Percentiles rank a stretch among this genome's conserved stretches.
phyloP scores from a whole-genome alignment of 768 basidiomycete species.

The Gymnopilus junonius region DNA sequence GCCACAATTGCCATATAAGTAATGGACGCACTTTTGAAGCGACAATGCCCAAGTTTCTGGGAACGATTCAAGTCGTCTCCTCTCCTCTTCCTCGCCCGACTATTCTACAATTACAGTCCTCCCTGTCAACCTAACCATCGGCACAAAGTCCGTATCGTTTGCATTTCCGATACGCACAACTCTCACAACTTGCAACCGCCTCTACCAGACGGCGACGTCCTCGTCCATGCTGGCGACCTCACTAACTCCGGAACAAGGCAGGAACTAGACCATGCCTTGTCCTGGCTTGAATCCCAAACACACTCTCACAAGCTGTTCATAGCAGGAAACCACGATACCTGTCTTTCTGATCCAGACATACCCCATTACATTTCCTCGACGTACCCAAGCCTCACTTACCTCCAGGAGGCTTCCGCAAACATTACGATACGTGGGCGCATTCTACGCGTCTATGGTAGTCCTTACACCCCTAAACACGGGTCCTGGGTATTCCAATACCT shows the following conservation, averaged over 20 bases:
- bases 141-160: slow-evolving; percentile 4
- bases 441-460: slow-evolving; percentile 42
- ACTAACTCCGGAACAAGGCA: not conserved
- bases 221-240: slow-evolving; percentile 3
- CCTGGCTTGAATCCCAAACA: slow-evolving; percentile 32
- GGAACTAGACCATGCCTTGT: not conserved
- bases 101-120: too few species aligned
- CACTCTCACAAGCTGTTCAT: slow-evolving; percentile 46
- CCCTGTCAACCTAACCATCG: too few species aligned
- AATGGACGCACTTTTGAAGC: too few species aligned
- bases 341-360: slow-evolving; percentile 24
- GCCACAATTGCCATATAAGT: too few species aligned
- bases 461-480: slow-evolving; percentile 41
- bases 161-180: slow-evolving; percentile 6
- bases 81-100: too few species aligned
- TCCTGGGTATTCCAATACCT: slow-evolving; percentile 42
- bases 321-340: slow-evolving; percentile 48
- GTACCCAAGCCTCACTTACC: slow-evolving; percentile 36
- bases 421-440: slow-evolving; percentile 33
- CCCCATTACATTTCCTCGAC: not conserved
- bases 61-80: too few species aligned
- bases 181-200: not conserved
- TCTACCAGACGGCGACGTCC: not conserved
- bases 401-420: slow-evolving; percentile 35
- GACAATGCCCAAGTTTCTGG: too few species aligned